phyloP scores from a whole-genome alignment of 1,284 basidiomycete species.

The Melampsora medusae region DNA sequence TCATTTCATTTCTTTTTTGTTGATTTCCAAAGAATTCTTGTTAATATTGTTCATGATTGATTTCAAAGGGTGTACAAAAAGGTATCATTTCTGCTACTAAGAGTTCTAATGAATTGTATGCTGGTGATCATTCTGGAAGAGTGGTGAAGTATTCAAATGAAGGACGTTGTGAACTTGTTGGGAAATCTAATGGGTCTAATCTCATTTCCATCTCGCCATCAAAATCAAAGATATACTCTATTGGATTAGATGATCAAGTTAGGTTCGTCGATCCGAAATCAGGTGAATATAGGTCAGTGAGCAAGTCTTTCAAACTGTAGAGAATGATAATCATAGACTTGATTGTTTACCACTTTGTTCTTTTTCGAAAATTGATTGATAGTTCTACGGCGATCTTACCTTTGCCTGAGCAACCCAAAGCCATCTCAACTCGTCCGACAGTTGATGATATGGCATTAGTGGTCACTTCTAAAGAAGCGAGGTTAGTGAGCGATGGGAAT shows the following conservation, averaged over 20 bases:
- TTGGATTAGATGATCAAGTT: conserved; percentile 76
- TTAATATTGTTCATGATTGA: neutral
- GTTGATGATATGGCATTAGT: conserved; percentile 66
- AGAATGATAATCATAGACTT: no score
- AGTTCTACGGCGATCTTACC: conserved; percentile 50
- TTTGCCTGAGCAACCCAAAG: conserved; percentile 69
- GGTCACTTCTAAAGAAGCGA: conserved; percentile 61
- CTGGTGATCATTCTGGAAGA: conserved; percentile 69
- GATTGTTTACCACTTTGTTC: no score
- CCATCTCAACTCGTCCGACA: conserved; percentile 65
- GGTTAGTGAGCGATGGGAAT: conserved; percentile 65
- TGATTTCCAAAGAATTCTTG: neutral
- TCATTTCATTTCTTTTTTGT: neutral
- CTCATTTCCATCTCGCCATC: conserved; percentile 30
- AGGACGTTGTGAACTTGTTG: conserved; percentile 57
- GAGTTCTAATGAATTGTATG: conserved; percentile 57
- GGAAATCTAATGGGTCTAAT: conserved; percentile 3
- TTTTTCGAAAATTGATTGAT: neutral
- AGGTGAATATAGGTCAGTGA: conserved; percentile 42
- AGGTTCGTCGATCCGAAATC: conserved; percentile 64
- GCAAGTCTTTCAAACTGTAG: neutral
- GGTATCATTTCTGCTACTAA: conserved; percentile 39
- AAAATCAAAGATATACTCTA: conserved; percentile 62
- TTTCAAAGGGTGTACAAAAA: conserved; percentile 36
- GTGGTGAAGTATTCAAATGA: conserved; percentile 64